phyloP scores from a whole-genome alignment of 2,329 filamentous ascomycete species.

The Bertia moriformis region DNA sequence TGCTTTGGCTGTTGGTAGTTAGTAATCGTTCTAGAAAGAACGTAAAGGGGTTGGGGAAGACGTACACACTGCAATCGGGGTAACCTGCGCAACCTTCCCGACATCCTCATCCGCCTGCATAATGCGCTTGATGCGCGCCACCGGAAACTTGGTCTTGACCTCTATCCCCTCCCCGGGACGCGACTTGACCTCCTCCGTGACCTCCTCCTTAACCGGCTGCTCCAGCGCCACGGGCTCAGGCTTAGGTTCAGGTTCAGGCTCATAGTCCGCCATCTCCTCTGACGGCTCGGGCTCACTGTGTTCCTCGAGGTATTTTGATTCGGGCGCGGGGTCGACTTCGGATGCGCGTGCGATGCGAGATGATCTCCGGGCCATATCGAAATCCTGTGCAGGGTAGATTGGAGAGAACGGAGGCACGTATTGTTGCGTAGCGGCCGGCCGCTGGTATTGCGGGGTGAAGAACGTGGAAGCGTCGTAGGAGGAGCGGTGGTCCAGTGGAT shows the following conservation, averaged over 20 bases:
- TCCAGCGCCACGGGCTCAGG: not conserved
- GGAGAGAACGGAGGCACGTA: conserved; percentile 16
- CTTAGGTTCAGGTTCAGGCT: not conserved
- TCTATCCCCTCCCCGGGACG: conserved; percentile 29
- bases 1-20: conserved; percentile 40
- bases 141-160: conserved; percentile 62
- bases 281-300: conserved; percentile 1
- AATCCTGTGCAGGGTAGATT: conserved; percentile 8
- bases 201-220: not conserved
- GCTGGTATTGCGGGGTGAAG: conserved; percentile 17
- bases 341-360: conserved; percentile 18
- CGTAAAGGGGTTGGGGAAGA: conserved; percentile 6
- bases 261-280: not conserved
- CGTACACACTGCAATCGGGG: conserved; percentile 57
- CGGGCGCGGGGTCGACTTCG: conserved; percentile 6
- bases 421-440: conserved; percentile 11
- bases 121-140: conserved; percentile 63
- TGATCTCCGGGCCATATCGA: conserved; percentile 22
- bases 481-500: conserved; percentile 15
- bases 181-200: not conserved
- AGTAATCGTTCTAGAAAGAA: not conserved
- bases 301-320: conserved; percentile 7
- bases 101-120: conserved; percentile 71
- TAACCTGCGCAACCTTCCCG: conserved; percentile 66
- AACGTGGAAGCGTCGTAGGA: conserved; percentile 29